Conservation (phyloP, 805 yeast genomes). For the Schwanniomyces pseudopolymorphus region DNA sequence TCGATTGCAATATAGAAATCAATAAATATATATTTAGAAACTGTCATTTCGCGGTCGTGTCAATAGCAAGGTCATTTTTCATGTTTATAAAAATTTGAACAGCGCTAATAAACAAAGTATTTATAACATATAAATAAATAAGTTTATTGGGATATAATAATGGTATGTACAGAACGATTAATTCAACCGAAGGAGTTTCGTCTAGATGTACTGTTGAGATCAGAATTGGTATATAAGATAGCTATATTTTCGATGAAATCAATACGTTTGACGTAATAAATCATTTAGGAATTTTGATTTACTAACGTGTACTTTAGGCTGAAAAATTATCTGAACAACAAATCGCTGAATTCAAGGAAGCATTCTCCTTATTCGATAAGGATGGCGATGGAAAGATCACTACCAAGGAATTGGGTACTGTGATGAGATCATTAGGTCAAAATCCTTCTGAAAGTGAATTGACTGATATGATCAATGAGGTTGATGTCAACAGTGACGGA, state of each 20-base stretch:
- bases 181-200: too few relatives aligned
- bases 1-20: background rate
- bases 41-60: slow-evolving; percentile 1
- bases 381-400: slow-evolving; percentile 97
- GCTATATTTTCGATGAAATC: slow-evolving; percentile 1
- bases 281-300: background rate
- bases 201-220: too few relatives aligned
- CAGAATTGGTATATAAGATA: too few relatives aligned
- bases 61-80: background rate
- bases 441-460: slow-evolving; percentile 96
- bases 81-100: background rate
- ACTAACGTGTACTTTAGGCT: slow-evolving; percentile 48
- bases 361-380: slow-evolving; percentile 94
- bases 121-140: background rate
- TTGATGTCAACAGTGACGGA: slow-evolving; percentile 94
- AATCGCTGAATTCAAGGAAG: slow-evolving; percentile 96
- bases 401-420: slow-evolving; percentile 93
- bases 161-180: background rate
- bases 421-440: slow-evolving; percentile 98
- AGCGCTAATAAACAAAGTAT: background rate
- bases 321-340: slow-evolving; percentile 94
- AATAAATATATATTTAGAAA: background rate
- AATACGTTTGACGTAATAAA: slow-evolving; percentile 2
- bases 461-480: slow-evolving; percentile 95
- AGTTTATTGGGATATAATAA: background rate